Evolutionary conservation across 441 rosid genomes (phyloP), one percentile per base, ranked within the genome.

Genomic region (Sinapis alba): DNA sequence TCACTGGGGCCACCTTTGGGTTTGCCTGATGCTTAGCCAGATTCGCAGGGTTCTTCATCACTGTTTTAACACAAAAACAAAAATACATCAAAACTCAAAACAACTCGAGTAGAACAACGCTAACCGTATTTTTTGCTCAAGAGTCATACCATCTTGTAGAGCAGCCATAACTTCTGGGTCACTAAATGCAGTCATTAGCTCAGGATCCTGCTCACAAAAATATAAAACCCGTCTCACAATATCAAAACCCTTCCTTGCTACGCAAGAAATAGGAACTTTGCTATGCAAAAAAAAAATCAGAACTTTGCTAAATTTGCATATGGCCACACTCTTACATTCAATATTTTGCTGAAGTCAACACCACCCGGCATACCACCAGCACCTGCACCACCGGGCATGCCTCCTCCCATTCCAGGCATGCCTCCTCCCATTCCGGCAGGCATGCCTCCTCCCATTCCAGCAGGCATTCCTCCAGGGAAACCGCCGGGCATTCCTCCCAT

Each of bases 141-240:
- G 53, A 83, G 1, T 6, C 74, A 21, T 87, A 93, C 99, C 98
- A 74, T 96, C 99, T 85, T 96, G 98, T 76, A 96, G 89, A 56
- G 98, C 99, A 65, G 93, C 97, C 99, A 96, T 93, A 56, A 96
- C 76, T 83, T 96, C 99, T 18, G 97, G 97, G 73, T 96, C 97
- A 21, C 95, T 91, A 81, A 96, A 91, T 65, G 98, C 99, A 3
- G 91, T 51, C 97, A 90, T 91, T 80, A 96, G 73, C 71, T 93
- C 99, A 30, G 98, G 99, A 78, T 96, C 97, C 99, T 93, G 86
- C 59, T 4, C 75, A 72, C 59, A 71, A 2, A 13, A 54, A 15
- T 15, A 18, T 21, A 43, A 63, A 73, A 68, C 60, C 61, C 68
- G 0, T 43, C 7, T 28, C 26, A 16, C 27, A 9, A 0, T 56